phyloP scores from a whole-genome alignment of 2,329 filamentous ascomycete genomes.

The Aspergillus floridensis region DNA sequence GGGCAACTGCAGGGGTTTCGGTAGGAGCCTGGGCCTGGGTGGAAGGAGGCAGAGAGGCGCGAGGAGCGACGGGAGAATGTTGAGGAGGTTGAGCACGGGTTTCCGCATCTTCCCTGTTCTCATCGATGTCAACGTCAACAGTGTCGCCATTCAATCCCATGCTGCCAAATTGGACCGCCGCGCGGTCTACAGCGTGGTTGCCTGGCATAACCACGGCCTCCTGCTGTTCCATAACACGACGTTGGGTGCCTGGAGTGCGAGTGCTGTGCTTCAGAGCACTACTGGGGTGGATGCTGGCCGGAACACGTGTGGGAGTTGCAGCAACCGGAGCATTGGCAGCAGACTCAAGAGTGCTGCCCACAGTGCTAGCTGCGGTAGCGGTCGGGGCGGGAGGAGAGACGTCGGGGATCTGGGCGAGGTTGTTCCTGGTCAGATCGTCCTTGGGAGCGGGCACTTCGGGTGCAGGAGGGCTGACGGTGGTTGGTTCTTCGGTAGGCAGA shows the following conservation, averaged over 20 bases:
- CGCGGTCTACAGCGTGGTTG: slow-evolving; percentile 89
- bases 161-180: slow-evolving; percentile 93
- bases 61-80: slow-evolving; percentile 83
- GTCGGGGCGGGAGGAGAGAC: slow-evolving; percentile 72
- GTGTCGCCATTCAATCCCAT: slow-evolving; percentile 77
- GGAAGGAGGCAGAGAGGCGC: slow-evolving; percentile 77
- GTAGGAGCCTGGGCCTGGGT: slow-evolving; percentile 38
- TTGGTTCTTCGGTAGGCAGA: slow-evolving; percentile 35
- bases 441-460: slow-evolving; percentile 63
- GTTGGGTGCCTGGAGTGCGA: slow-evolving; percentile 76
- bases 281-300: slow-evolving; percentile 72
- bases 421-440: slow-evolving; percentile 84
- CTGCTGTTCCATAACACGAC: slow-evolving; percentile 87
- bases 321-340: slow-evolving; percentile 58
- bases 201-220: slow-evolving; percentile 98
- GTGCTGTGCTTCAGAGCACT: slow-evolving; percentile 72
- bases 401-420: slow-evolving; percentile 87
- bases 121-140: slow-evolving; percentile 69
- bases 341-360: slow-evolving; percentile 80
- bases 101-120: slow-evolving; percentile 91
- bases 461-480: slow-evolving; percentile 38
- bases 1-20: slow-evolving; percentile 49
- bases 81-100: slow-evolving; percentile 90
- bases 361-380: slow-evolving; percentile 82
- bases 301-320: slow-evolving; percentile 53